Evolutionary conservation across 257 asterid genomes (phyloP).

Genomic region (Forsythia suspensa): DNA sequence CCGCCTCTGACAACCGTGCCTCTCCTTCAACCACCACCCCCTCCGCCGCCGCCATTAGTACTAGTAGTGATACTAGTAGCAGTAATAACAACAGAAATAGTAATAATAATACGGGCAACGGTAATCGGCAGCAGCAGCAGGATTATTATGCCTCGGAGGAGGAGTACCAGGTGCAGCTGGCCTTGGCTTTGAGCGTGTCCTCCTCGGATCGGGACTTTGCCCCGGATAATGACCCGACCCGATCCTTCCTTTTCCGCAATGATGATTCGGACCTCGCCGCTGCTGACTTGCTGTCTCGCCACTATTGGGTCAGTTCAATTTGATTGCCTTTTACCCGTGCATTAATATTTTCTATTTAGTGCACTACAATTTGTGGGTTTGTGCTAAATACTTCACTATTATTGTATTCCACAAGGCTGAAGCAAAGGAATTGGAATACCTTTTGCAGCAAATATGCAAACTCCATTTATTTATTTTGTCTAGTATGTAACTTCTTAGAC

Average conservation of each 20-base stretch:
- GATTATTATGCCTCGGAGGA: constrained; percentile 90
- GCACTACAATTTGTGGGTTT: background rate
- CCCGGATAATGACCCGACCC: constrained; percentile 41
- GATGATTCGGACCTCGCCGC: constrained; percentile 45
- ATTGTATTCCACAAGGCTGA: background rate
- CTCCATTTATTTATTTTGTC: background rate
- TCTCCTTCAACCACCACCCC: constrained; percentile 26
- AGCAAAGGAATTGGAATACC: background rate
- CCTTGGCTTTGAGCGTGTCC: constrained; percentile 91
- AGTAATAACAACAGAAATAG: background rate
- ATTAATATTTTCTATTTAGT: background rate
- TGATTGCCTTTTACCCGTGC: background rate
- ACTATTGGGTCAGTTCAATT: constrained; percentile 79
- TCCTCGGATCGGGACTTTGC: constrained; percentile 59
- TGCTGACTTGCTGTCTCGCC: constrained; percentile 87
- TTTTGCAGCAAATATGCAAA: background rate
- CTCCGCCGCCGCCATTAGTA: constrained; percentile 24
- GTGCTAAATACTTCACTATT: background rate
- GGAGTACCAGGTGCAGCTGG: constrained; percentile 92
- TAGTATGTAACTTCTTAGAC: background rate
- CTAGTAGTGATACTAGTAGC: constrained; percentile 19
- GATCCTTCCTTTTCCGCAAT: constrained; percentile 17
- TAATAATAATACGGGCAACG: constrained; percentile 16
- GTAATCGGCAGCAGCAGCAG: constrained; percentile 47
- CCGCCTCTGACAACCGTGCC: constrained; percentile 39